These are phyloP conservation scores for Fusarium sp. DNA, from an alignment of 2,329 filamentous ascomycete species.

Conservation along the genomic window DNA sequence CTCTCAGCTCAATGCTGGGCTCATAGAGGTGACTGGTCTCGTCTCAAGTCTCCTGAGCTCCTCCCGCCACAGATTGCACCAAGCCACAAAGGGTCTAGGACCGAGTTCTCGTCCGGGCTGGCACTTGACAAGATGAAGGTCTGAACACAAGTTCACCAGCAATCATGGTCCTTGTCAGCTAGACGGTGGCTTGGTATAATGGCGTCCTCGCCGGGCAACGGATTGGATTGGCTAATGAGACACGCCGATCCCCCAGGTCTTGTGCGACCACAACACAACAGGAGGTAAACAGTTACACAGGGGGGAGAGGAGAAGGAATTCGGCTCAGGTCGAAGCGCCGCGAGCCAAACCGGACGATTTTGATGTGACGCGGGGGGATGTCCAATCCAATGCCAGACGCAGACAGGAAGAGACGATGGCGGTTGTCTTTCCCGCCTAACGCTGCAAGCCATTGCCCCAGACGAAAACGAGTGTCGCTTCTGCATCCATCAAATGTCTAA, in stretches of 20 bases:
- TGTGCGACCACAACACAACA: background rate
- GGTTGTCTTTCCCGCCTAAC: conserved; percentile 25
- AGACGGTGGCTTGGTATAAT: background rate
- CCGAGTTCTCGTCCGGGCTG: conserved; percentile 5
- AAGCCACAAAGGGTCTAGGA: background rate
- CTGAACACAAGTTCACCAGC: conserved; percentile 11
- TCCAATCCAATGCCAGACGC: background rate
- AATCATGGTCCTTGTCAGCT: background rate
- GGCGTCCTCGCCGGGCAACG: conserved; percentile 8
- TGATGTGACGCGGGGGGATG: background rate
- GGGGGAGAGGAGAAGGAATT: background rate
- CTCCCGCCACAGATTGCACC: conserved; percentile 10
- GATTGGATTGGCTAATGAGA: background rate
- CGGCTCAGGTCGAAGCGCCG: background rate
- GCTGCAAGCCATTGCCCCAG: conserved; percentile 23
- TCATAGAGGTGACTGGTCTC: conserved; percentile 9
- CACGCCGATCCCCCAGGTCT: background rate
- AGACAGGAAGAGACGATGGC: conserved; percentile 20
- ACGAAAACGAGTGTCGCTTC: conserved; percentile 9
- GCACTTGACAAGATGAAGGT: conserved; percentile 28
- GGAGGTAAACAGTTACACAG: background rate
- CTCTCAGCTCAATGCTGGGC: background rate
- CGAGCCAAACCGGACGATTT: background rate
- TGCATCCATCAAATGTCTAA: background rate
- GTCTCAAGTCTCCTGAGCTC: conserved; percentile 3